Percentiles rank a stretch among this genome's conserved stretches.
Evolutionary conservation across 2,329 filamentous ascomycete species (phyloP).

Genomic region (Aspergillus fischeri): DNA sequence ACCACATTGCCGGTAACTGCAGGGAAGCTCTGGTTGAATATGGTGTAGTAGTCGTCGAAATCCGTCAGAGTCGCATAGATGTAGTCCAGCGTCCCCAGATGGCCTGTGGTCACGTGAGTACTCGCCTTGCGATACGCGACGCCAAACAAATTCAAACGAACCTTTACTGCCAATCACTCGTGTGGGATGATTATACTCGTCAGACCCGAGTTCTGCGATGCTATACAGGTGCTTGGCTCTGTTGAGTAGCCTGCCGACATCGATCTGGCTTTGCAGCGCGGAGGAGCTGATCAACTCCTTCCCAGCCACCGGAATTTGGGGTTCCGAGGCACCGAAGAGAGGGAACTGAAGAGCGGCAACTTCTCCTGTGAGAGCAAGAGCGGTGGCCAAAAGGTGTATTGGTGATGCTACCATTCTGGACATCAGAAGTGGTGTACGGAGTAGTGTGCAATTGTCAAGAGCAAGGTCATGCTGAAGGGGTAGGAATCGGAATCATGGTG

Average conservation of each 20-base stretch:
- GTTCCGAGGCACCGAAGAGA: conserved; percentile 3
- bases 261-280: conserved; percentile 46
- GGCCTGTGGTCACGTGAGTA: conserved; percentile 39
- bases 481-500: background rate
- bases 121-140: background rate
- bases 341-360: conserved; percentile 18
- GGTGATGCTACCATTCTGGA: background rate
- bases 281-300: conserved; percentile 46
- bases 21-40: conserved; percentile 55
- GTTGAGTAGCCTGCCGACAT: conserved; percentile 51
- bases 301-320: conserved; percentile 16
- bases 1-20: conserved; percentile 57
- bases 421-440: background rate
- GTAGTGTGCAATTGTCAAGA: too few species aligned
- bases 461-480: too few species aligned
- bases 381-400: background rate
- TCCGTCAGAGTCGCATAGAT: conserved; percentile 52
- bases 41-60: conserved; percentile 28
- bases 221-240: conserved; percentile 60
- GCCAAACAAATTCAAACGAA: conserved; percentile 44
- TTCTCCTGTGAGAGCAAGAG: conserved; percentile 4
- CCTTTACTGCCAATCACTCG: conserved; percentile 66
- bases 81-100: conserved; percentile 60
- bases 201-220: conserved; percentile 56
- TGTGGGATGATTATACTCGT: conserved; percentile 65